phyloP scores from a whole-genome alignment of 148 eudicot genomes.

The Amaranthus palmeri region DNA sequence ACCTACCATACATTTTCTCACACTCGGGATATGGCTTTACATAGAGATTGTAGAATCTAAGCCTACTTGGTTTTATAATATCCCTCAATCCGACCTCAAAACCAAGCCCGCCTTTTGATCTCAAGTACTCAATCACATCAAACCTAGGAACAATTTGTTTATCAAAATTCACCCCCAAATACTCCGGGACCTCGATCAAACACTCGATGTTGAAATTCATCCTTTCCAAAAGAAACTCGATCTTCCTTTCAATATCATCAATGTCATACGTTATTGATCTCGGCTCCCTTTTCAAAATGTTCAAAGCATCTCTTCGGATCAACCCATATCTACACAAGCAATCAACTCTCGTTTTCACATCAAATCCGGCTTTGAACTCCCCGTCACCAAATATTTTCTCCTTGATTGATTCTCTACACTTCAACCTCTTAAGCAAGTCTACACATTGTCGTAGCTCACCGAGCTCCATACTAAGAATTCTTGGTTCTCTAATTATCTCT shows the following conservation, averaged over 20 bases:
- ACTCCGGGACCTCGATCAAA: constrained; percentile 75
- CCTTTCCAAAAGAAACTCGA: constrained; percentile 53
- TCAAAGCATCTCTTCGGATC: constrained; percentile 70
- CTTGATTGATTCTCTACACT: constrained; percentile 49
- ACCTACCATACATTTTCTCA: constrained; percentile 69
- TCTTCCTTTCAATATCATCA: constrained; percentile 60
- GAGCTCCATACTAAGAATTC: constrained; percentile 55
- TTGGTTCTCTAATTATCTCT: constrained; percentile 63
- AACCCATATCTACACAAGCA: constrained; percentile 63
- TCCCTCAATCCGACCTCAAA: constrained; percentile 64
- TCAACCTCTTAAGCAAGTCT: constrained; percentile 55
- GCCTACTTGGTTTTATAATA: constrained; percentile 63
- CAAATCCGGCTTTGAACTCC: constrained; percentile 63
- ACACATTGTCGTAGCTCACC: constrained; percentile 67
- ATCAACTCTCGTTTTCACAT: constrained; percentile 59
- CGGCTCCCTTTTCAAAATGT: constrained; percentile 71
- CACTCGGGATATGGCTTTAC: constrained; percentile 97
- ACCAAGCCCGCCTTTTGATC: constrained; percentile 72
- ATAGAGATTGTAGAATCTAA: constrained; percentile 70
- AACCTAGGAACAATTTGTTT: constrained; percentile 84
- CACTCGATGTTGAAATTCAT: constrained; percentile 56
- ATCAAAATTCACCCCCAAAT: constrained; percentile 76
- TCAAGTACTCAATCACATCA: constrained; percentile 72
- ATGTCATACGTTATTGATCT: constrained; percentile 54
- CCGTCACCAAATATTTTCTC: constrained; percentile 57